These are phyloP conservation scores for Brassica rapa DNA, from an alignment of 345 rosid genomes.

Conservation along the genomic window DNA sequence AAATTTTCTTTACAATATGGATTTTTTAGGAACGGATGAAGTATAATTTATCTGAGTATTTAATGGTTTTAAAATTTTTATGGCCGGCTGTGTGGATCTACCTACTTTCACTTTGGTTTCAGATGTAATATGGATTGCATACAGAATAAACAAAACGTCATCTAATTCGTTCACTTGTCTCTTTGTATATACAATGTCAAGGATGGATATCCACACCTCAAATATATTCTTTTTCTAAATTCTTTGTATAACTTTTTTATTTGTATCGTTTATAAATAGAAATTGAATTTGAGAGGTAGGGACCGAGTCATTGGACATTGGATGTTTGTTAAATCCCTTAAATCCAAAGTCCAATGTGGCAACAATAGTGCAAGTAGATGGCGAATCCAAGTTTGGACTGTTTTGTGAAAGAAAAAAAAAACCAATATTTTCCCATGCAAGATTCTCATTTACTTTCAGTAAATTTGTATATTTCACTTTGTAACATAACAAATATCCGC, in stretches of 20 bases:
- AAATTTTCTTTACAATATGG: no score
- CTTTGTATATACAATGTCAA: background rate
- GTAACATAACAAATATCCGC: background rate
- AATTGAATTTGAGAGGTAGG: slow-evolving; percentile 10
- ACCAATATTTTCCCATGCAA: background rate
- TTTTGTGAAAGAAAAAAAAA: background rate
- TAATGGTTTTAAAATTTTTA: no score
- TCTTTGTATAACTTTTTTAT: background rate
- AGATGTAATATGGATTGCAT: background rate
- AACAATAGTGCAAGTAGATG: slow-evolving; percentile 27
- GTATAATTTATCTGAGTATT: background rate
- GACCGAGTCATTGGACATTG: slow-evolving; percentile 21
- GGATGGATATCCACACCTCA: slow-evolving; percentile 8
- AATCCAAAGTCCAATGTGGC: slow-evolving; percentile 12
- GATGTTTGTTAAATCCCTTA: slow-evolving; percentile 20
- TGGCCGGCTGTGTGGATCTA: no score
- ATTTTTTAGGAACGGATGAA: no score
- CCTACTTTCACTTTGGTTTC: background rate
- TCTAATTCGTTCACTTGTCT: background rate
- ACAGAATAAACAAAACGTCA: background rate
- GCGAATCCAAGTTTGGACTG: slow-evolving; percentile 4
- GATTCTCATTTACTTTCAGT: background rate
- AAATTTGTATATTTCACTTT: background rate
- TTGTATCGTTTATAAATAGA: background rate
- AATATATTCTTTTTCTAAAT: background rate